Evolutionary conservation across 2,329 filamentous ascomycete species (phyloP).

Genomic region (Beauveria brongniartii): DNA sequence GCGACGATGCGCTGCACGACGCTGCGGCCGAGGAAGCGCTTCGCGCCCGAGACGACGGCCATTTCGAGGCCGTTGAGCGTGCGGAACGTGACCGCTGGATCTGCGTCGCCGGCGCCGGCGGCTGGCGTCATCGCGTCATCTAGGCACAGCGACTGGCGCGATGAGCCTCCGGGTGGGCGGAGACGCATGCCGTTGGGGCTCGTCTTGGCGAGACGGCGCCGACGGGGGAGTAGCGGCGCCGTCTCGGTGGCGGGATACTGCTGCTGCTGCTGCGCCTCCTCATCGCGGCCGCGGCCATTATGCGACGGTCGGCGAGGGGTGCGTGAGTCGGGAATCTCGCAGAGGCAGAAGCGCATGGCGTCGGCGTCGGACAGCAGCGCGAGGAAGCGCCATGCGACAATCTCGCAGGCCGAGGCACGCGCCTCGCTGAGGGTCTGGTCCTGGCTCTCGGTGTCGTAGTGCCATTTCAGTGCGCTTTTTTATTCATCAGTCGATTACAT

Average conservation of each 20-base stretch:
- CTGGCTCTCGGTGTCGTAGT: conserved; percentile 57
- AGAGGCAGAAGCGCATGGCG: conserved; percentile 65
- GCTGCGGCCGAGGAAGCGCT: conserved; percentile 74
- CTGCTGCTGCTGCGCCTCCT: conserved; percentile 41
- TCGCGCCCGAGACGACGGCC: conserved; percentile 70
- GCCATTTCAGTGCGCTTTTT: conserved; percentile 62
- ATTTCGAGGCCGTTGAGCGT: conserved; percentile 83
- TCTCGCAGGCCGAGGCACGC: conserved; percentile 67
- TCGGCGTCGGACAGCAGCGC: conserved; percentile 63
- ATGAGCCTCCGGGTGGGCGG: neutral
- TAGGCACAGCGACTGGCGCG: conserved; percentile 37
- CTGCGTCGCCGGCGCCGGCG: conserved; percentile 38
- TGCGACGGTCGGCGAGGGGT: conserved; percentile 11
- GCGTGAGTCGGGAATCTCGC: conserved; percentile 51
- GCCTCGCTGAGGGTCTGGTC: conserved; percentile 59
- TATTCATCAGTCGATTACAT: neutral
- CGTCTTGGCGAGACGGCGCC: neutral
- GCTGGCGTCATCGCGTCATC: conserved; percentile 42
- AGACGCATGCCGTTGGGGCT: conserved; percentile 26
- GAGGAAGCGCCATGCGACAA: conserved; percentile 72
- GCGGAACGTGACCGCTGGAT: conserved; percentile 64
- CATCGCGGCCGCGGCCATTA: conserved; percentile 17
- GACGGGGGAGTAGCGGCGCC: neutral
- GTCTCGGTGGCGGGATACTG: neutral
- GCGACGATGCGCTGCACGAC: conserved; percentile 77